A percentile compares a stretch with the other conserved stretches of the same genome.
phyloP scores from a whole-genome alignment of 2,329 filamentous ascomycete species.

The Penicillium digitatum region DNA sequence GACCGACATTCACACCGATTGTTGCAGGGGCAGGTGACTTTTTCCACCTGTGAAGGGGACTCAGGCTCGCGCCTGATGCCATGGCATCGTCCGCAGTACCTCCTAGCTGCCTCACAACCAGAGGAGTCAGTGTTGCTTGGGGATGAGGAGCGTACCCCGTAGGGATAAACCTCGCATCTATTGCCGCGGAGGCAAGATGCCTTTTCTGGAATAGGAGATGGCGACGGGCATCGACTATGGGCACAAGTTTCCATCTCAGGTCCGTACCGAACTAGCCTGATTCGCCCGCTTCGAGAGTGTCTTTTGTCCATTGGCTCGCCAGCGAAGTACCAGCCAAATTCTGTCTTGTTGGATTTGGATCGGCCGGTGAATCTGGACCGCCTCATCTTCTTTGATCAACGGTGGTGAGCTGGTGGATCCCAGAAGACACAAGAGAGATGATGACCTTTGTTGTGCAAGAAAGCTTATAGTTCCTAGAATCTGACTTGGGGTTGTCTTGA shows the following conservation, averaged over 20 bases:
- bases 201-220: conserved; percentile 6
- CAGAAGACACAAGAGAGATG: background rate
- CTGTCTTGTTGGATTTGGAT: background rate
- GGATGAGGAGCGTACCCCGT: background rate
- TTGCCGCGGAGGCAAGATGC: background rate
- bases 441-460: background rate
- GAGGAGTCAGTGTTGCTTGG: background rate
- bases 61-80: background rate
- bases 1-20: background rate
- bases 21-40: background rate
- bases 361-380: conserved; percentile 2
- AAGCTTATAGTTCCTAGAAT: background rate
- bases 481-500: background rate
- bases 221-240: conserved; percentile 8
- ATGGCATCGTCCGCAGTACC: background rate
- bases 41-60: background rate
- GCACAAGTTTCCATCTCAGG: background rate
- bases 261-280: conserved; percentile 2
- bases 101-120: background rate
- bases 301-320: conserved; percentile 6
- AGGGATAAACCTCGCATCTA: conserved; percentile 2
- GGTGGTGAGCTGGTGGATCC: background rate
- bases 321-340: conserved; percentile 6
- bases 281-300: background rate
- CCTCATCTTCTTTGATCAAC: background rate